A percentile compares a stretch with the other conserved stretches of the same genome.
These are phyloP conservation scores for Polyporus arcularius DNA, from an alignment of 768 basidiomycete genomes.

Conservation along the genomic window DNA sequence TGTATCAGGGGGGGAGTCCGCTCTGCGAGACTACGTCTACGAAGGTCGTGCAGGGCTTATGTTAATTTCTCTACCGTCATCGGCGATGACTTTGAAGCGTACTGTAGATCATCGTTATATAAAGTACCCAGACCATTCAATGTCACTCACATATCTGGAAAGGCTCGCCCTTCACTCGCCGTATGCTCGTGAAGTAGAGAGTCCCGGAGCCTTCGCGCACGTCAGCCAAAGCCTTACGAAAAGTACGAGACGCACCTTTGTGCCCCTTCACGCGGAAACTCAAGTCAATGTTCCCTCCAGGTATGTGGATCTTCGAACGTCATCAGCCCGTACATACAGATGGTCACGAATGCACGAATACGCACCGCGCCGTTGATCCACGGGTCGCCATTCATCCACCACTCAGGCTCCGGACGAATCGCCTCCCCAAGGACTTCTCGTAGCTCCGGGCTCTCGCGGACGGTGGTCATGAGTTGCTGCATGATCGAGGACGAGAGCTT, in stretches of 20 bases:
- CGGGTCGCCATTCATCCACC: conserved; percentile 80
- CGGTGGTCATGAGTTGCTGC: conserved; percentile 60
- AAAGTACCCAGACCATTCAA: not conserved
- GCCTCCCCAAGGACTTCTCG: conserved; percentile 62
- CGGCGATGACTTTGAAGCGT: conserved; percentile 26
- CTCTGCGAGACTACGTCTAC: not conserved
- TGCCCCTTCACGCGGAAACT: conserved; percentile 77
- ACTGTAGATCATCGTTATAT: conserved; percentile 12
- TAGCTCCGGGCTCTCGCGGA: conserved; percentile 54
- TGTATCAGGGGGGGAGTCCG: not conserved
- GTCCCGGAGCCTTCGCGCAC: conserved; percentile 61
- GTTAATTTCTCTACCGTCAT: conserved; percentile 24
- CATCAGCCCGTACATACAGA: not conserved
- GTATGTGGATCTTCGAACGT: conserved; percentile 60
- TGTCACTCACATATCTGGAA: conserved; percentile 64
- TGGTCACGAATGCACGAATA: conserved; percentile 26
- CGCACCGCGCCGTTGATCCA: conserved; percentile 64
- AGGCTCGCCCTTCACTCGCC: conserved; percentile 69
- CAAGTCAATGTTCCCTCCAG: conserved; percentile 77
- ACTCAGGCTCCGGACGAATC: conserved; percentile 62
- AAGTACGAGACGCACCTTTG: conserved; percentile 44
- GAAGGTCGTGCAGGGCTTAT: conserved; percentile 8
- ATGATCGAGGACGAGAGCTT: conserved; percentile 76
- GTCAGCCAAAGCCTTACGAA: not conserved
- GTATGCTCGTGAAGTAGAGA: conserved; percentile 81